Percentiles rank a stretch among this genome's conserved stretches.
phyloP scores from a whole-genome alignment of 2,329 filamentous ascomycete genomes.

The Apiospora aurea region DNA sequence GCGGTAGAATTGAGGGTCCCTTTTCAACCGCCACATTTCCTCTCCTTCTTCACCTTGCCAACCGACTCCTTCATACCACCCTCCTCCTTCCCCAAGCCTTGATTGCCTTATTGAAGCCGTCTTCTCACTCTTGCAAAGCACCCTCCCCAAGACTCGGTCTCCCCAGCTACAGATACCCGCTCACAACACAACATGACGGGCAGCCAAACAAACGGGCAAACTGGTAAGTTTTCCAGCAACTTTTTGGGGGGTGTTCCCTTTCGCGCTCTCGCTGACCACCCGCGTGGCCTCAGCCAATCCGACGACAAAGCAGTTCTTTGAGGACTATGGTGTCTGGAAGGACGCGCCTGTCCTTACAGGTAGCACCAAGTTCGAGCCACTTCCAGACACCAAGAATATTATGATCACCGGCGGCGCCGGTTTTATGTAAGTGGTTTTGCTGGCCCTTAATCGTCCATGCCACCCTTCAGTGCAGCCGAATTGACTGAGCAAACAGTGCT shows the following conservation, averaged over 20 bases:
- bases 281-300: slow-evolving; percentile 35
- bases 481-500: slow-evolving; percentile 59
- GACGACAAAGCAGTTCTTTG: slow-evolving; percentile 49
- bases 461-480: neutral
- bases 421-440: slow-evolving; percentile 71
- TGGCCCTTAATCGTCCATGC: neutral
- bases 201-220: slow-evolving; percentile 3
- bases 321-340: slow-evolving; percentile 72
- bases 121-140: neutral
- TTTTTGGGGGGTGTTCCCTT: neutral
- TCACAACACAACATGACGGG: slow-evolving; percentile 15
- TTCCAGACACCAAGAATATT: slow-evolving; percentile 77
- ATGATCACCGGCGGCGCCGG: slow-evolving; percentile 85
- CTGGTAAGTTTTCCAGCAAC: neutral
- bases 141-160: neutral
- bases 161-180: neutral
- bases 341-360: slow-evolving; percentile 74
- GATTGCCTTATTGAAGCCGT: neutral
- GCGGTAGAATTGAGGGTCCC: slow-evolving; percentile 10
- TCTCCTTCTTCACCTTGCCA: neutral
- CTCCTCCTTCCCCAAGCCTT: neutral
- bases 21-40: neutral
- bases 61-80: neutral
- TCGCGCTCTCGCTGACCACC: neutral
- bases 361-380: slow-evolving; percentile 73